Evolutionary conservation across 2,329 filamentous ascomycete genomes (phyloP).

Genomic region (Cercospora sesami): DNA sequence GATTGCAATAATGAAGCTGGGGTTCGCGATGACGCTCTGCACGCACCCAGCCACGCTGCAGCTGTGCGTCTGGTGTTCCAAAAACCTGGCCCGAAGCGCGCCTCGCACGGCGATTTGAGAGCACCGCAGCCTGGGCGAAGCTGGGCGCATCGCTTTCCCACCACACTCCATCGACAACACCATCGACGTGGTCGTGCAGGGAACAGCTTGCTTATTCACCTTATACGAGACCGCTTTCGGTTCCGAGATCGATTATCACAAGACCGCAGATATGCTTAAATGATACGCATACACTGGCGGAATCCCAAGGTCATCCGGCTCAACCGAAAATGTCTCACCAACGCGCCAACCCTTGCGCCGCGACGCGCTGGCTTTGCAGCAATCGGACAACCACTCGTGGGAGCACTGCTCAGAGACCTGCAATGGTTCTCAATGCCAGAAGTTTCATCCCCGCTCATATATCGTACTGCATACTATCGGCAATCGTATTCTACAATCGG

Average conservation of each 20-base stretch:
- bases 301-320: background rate
- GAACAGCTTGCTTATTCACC: background rate
- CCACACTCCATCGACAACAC: background rate
- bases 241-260: background rate
- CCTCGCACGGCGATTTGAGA: background rate
- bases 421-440: background rate
- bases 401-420: background rate
- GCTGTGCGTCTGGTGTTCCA: background rate
- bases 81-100: constrained; percentile 4
- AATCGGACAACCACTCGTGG: background rate
- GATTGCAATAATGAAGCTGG: constrained; percentile 7
- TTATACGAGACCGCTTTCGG: background rate
- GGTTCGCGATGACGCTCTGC: background rate
- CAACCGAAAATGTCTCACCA: constrained; percentile 1
- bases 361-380: background rate
- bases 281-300: background rate
- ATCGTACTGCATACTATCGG: constrained; percentile 1
- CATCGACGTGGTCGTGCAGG: background rate
- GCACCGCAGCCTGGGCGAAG: background rate
- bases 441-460: background rate
- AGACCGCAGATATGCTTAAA: background rate
- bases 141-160: background rate
- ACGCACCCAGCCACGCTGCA: constrained; percentile 1
- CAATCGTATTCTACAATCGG: constrained; percentile 4
- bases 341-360: background rate